phyloP scores from a whole-genome alignment of 139 green algal species.

The Yamagishiella unicocca region DNA sequence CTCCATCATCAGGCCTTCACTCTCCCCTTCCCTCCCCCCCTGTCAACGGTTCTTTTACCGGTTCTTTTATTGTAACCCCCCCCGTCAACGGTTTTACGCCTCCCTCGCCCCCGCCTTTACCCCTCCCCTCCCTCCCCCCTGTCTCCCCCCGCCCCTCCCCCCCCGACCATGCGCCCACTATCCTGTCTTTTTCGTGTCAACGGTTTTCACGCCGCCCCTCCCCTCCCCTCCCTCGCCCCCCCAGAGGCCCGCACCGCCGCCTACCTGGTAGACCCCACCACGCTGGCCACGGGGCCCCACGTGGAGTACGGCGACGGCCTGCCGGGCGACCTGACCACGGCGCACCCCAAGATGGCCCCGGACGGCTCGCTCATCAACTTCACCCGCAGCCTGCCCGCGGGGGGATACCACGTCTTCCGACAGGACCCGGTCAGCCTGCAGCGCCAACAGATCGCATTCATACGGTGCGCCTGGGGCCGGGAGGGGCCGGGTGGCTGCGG shows the following conservation, averaged over 20 bases:
- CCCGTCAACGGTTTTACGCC: no score
- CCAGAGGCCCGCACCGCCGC: conserved; percentile 70
- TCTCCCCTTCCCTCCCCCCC: no score
- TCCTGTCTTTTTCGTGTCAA: no score
- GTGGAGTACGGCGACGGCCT: conserved; percentile 52
- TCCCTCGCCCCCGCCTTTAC: no score
- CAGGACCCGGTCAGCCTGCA: conserved; percentile 59
- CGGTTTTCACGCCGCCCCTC: no score
- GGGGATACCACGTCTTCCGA: conserved; percentile 64
- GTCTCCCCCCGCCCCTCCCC: neutral
- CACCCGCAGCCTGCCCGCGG: conserved; percentile 59
- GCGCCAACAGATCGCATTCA: conserved; percentile 61
- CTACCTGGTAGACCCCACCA: conserved; percentile 66
- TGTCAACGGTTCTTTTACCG: no score
- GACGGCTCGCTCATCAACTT: conserved; percentile 76
- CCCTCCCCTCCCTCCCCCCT: no score
- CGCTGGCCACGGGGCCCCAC: conserved; percentile 67
- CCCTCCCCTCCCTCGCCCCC: neutral
- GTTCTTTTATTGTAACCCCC: no score
- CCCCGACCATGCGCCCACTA: neutral
- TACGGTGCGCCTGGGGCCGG: conserved; percentile 55
- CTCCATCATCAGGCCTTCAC: no score
- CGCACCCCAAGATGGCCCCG: conserved; percentile 68
- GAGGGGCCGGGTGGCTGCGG: no score
- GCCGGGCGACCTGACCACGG: conserved; percentile 76